Conservation (phyloP, 2,329 filamentous ascomycete species). For the Colletotrichum sp. region DNA sequence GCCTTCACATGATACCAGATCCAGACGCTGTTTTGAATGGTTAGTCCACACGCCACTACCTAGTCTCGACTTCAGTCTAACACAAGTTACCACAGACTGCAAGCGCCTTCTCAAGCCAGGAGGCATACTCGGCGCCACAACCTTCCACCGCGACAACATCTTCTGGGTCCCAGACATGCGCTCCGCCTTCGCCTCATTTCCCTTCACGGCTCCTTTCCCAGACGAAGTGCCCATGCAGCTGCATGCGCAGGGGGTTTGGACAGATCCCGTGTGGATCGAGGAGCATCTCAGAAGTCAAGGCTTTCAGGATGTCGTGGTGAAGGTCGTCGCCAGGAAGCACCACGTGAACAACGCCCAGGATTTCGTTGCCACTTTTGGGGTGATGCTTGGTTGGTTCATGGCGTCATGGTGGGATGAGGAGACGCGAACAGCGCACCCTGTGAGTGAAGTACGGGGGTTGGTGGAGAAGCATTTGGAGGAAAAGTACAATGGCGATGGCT, state of each 20-base stretch:
- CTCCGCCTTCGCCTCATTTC: slow-evolving; percentile 43
- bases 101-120: slow-evolving; percentile 43
- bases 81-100: slow-evolving; percentile 38
- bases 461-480: background rate
- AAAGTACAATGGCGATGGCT: background rate
- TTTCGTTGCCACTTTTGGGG: background rate
- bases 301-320: background rate
- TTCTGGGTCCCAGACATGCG: slow-evolving; percentile 43
- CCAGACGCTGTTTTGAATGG: background rate
- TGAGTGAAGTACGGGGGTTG: background rate
- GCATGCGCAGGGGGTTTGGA: slow-evolving; percentile 43
- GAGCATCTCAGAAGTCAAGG: background rate
- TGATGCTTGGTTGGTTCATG: background rate
- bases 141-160: slow-evolving; percentile 36
- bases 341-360: background rate
- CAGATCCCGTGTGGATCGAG: slow-evolving; percentile 42
- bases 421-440: background rate
- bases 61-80: background rate
- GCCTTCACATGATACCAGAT: background rate
- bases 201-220: slow-evolving; percentile 42
- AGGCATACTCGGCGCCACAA: slow-evolving; percentile 40
- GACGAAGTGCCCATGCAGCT: slow-evolving; percentile 40
- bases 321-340: background rate
- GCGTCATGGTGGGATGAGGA: background rate
- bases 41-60: background rate